Evolutionary conservation across 768 basidiomycete genomes (phyloP).

Genomic region (Leccinum obscurum): DNA sequence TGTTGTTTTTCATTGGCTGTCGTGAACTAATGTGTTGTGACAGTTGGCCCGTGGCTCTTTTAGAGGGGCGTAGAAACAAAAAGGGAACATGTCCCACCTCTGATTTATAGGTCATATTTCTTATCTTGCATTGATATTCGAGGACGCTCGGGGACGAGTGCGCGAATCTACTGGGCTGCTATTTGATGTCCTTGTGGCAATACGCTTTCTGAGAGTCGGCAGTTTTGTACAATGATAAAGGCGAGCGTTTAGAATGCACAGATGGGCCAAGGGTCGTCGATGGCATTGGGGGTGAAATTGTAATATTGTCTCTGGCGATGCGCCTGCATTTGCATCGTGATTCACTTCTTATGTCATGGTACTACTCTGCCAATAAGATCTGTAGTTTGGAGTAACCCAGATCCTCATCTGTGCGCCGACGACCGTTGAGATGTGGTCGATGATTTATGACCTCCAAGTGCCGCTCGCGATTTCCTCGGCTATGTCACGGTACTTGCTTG

Average conservation of each 20-base stretch:
- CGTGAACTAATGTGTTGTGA: background rate
- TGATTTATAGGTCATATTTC: constrained; percentile 39
- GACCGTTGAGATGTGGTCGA: no score
- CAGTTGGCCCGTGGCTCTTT: constrained; percentile 30
- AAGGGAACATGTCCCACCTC: constrained; percentile 28
- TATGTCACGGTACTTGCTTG: no score
- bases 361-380: no score
- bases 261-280: no score
- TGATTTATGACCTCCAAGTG: no score
- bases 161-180: background rate
- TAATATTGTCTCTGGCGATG: background rate
- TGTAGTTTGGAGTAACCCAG: no score
- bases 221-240: background rate
- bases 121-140: background rate
- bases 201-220: background rate
- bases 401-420: no score
- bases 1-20: background rate
- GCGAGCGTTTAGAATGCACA: background rate
- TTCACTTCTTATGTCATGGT: no score
- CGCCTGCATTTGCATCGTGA: no score
- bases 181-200: background rate
- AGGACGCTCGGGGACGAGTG: background rate
- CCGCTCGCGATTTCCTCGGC: no score
- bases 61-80: background rate
- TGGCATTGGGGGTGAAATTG: no score